phyloP scores from a whole-genome alignment of 148 eudicot species.

The Persicaria tinctoria region DNA sequence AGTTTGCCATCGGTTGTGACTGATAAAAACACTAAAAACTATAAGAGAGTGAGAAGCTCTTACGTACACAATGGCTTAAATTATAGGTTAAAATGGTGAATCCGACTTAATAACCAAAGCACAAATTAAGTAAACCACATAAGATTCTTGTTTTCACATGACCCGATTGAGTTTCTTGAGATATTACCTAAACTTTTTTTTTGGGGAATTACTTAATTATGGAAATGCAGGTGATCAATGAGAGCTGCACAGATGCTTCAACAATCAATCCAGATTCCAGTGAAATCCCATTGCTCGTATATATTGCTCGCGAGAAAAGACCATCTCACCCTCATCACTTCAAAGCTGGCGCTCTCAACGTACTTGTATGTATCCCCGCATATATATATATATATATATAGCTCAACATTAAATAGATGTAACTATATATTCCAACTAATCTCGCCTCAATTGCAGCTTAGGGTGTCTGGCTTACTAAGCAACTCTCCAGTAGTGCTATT shows the following conservation, averaged over 20 bases:
- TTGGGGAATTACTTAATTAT: no score
- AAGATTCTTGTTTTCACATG: no score
- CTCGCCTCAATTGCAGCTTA: conserved; percentile 20
- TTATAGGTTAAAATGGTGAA: no score
- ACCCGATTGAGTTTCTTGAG: no score
- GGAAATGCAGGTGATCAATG: neutral
- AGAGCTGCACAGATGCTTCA: neutral
- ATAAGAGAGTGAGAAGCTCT: no score
- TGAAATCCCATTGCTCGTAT: conserved; percentile 46
- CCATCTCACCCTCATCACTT: conserved; percentile 48
- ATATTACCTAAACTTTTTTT: no score
- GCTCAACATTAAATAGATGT: neutral
- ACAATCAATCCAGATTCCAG: neutral
- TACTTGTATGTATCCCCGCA: conserved; percentile 30
- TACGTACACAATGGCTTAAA: no score
- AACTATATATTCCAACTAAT: neutral
- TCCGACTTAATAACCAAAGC: no score
- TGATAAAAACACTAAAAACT: no score
- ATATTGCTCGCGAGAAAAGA: conserved; percentile 52
- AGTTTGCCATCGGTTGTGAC: no score
- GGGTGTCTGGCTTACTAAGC: conserved; percentile 34
- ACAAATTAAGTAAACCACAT: no score
- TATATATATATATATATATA: neutral
- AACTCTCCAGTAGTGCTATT: conserved; percentile 26
- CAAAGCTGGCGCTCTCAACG: conserved; percentile 63